Conservation (phyloP, 768 basidiomycete genomes). For the Leccinum subtestaceum region DNA sequence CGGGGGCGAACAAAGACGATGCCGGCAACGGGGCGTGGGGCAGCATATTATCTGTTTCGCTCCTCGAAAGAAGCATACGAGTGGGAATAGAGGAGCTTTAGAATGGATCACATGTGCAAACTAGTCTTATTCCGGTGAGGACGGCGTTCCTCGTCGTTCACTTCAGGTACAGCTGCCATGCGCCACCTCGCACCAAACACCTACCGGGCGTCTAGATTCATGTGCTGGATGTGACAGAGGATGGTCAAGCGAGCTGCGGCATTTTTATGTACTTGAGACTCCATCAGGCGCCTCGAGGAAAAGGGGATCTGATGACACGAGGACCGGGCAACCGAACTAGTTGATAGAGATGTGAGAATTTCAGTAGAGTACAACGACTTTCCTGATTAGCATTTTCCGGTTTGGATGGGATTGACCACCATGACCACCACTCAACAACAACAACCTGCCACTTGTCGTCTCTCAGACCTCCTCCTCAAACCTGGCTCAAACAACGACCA, state of each 20-base stretch:
- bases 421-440: not conserved
- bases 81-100: not conserved
- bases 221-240: too few relatives aligned
- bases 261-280: not conserved
- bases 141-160: not conserved
- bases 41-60: too few relatives aligned
- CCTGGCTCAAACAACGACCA: conserved; percentile 20
- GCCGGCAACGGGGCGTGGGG: too few relatives aligned
- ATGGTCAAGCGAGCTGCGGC: not conserved
- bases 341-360: not conserved
- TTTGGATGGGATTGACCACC: not conserved
- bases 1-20: too few relatives aligned
- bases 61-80: not conserved
- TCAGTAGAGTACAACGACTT: conserved; percentile 9
- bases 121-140: not conserved
- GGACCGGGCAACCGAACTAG: not conserved
- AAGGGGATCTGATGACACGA: not conserved
- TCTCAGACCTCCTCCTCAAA: conserved; percentile 1
- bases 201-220: too few relatives aligned
- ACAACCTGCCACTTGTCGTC: not conserved
- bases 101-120: not conserved
- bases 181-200: too few relatives aligned
- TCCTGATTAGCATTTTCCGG: conserved; percentile 8
- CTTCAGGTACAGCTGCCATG: too few relatives aligned
- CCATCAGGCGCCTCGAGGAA: not conserved